phyloP scores from a whole-genome alignment of 257 asterid genomes.

The Solanum ossicruentum region DNA sequence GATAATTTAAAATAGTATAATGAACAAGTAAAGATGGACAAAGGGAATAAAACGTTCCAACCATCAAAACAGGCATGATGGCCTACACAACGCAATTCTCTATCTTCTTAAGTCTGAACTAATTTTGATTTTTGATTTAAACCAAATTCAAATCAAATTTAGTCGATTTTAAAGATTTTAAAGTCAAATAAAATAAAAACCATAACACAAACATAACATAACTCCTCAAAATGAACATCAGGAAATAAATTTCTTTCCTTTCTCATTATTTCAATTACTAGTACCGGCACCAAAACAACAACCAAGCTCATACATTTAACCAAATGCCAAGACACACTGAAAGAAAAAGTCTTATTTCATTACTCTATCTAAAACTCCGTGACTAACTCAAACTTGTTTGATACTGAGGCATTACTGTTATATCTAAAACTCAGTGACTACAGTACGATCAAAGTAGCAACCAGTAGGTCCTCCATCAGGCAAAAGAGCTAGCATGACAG shows the following conservation, averaged over 20 bases:
- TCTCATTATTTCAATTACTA: neutral
- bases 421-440: slow-evolving; percentile 31
- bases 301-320: neutral
- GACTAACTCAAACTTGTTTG: neutral
- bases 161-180: too few relatives aligned
- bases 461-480: slow-evolving; percentile 67
- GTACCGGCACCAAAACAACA: neutral
- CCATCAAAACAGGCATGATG: too few relatives aligned
- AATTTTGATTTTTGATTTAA: too few relatives aligned
- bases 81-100: too few relatives aligned
- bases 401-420: neutral
- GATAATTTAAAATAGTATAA: too few relatives aligned
- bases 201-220: too few relatives aligned
- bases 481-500: slow-evolving; percentile 54
- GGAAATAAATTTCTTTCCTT: neutral
- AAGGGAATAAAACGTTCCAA: too few relatives aligned
- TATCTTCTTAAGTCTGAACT: too few relatives aligned
- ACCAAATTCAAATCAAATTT: too few relatives aligned
- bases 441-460: slow-evolving; percentile 54
- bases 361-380: neutral
- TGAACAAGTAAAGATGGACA: too few relatives aligned
- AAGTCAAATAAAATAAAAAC: too few relatives aligned
- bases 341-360: neutral
- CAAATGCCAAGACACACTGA: neutral
- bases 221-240: too few relatives aligned